Conservation (phyloP, 176 grass and related monocot genomes). For the Stipa capillata region DNA sequence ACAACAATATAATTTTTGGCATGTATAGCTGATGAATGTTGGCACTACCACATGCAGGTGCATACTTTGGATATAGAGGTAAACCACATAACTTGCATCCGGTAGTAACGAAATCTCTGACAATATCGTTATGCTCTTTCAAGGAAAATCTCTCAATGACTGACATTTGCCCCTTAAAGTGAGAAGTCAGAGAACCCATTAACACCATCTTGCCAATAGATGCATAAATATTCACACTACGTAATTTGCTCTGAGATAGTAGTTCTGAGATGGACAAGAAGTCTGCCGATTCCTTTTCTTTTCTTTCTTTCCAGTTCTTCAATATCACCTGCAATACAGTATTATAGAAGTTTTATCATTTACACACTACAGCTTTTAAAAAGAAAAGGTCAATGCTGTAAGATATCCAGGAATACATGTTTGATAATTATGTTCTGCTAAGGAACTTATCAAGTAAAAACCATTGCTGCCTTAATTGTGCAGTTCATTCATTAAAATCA, state of each 20-base stretch:
- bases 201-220: slow-evolving; percentile 30
- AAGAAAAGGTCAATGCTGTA: background rate
- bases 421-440: background rate
- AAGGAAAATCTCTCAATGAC: slow-evolving; percentile 26
- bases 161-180: slow-evolving; percentile 7
- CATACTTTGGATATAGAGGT: slow-evolving; percentile 37
- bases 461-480: background rate
- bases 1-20: background rate
- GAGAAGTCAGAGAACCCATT: background rate
- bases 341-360: background rate
- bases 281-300: background rate
- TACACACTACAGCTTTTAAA: background rate
- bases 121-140: slow-evolving; percentile 28
- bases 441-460: background rate
- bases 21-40: background rate
- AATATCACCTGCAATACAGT: slow-evolving; percentile 10
- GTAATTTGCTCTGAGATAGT: slow-evolving; percentile 16
- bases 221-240: slow-evolving; percentile 32
- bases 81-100: slow-evolving; percentile 64
- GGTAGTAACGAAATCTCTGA: slow-evolving; percentile 30
- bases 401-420: background rate
- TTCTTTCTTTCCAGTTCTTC: slow-evolving; percentile 46
- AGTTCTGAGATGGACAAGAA: slow-evolving; percentile 36
- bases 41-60: background rate
- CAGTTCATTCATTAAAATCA: background rate